Evolutionary conservation across 495 filamentous ascomycete species (phyloP).

Genomic region (Penicillium taxi): DNA sequence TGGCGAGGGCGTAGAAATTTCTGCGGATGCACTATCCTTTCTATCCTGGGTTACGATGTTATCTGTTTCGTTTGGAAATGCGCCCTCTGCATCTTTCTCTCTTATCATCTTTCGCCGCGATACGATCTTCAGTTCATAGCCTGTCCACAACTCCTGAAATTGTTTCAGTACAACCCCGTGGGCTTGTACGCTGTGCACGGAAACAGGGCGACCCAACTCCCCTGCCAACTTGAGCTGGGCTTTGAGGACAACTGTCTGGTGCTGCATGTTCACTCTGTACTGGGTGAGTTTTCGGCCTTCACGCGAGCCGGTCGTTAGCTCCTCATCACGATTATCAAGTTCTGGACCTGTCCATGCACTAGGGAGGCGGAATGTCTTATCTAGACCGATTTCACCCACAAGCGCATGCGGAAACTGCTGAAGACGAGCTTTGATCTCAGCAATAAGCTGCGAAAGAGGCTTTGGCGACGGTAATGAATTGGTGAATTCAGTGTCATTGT

Average conservation of each 20-base stretch:
- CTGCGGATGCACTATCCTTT: neutral
- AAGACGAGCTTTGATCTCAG: slow-evolving; percentile 56
- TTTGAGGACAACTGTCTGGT: slow-evolving; percentile 68
- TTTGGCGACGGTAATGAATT: slow-evolving; percentile 60
- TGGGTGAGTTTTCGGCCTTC: slow-evolving; percentile 70
- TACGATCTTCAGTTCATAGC: slow-evolving; percentile 61
- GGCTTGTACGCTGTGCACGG: slow-evolving; percentile 84
- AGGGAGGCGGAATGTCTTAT: slow-evolving; percentile 79
- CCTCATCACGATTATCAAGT: slow-evolving; percentile 41
- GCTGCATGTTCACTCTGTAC: slow-evolving; percentile 65
- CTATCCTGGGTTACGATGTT: slow-evolving; percentile 4
- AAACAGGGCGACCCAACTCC: slow-evolving; percentile 70
- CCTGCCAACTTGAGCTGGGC: slow-evolving; percentile 84
- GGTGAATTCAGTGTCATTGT: slow-evolving; percentile 50
- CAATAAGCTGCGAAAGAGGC: slow-evolving; percentile 57
- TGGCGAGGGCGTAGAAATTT: slow-evolving; percentile 18
- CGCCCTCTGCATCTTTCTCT: slow-evolving; percentile 27
- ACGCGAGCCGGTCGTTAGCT: slow-evolving; percentile 70
- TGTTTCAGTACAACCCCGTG: slow-evolving; percentile 77
- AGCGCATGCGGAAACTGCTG: slow-evolving; percentile 57
- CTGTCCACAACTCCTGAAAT: slow-evolving; percentile 69
- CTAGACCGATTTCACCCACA: slow-evolving; percentile 83
- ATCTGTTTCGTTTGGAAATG: slow-evolving; percentile 28
- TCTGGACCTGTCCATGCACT: slow-evolving; percentile 49
- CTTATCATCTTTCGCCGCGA: slow-evolving; percentile 54